Evolutionary conservation across 2,329 filamentous ascomycete genomes (phyloP).

Genomic region (Biscogniauxia marginata): DNA sequence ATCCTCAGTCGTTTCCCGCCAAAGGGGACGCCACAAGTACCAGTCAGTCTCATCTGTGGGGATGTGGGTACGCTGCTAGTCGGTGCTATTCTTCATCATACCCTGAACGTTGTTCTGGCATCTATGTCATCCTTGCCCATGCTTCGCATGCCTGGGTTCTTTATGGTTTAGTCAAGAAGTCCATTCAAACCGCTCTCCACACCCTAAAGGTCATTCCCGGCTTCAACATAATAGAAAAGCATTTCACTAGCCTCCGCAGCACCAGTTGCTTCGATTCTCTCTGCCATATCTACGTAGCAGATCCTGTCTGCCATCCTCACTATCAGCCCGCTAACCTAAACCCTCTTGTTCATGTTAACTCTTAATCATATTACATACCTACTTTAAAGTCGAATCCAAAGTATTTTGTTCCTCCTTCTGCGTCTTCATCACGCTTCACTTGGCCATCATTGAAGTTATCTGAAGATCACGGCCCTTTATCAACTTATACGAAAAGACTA

Average conservation of each 20-base stretch:
- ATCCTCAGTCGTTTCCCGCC: conserved; percentile 19
- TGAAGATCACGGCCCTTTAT: not conserved
- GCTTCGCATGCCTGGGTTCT: conserved; percentile 38
- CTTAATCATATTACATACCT: not conserved
- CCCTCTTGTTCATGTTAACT: not conserved
- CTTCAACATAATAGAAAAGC: conserved; percentile 35
- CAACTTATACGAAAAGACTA: not conserved
- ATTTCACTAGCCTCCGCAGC: conserved; percentile 28
- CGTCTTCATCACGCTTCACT: not conserved
- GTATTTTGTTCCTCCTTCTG: not conserved
- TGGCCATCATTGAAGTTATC: not conserved
- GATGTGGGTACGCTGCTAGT: conserved; percentile 24
- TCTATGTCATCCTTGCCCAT: conserved; percentile 37
- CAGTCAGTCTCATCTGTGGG: conserved; percentile 27
- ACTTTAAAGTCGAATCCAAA: not conserved
- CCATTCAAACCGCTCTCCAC: conserved; percentile 37
- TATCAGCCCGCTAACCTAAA: not conserved
- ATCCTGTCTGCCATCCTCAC: not conserved
- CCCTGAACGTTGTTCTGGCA: conserved; percentile 31
- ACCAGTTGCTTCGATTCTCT: conserved; percentile 22
- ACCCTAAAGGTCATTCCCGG: conserved; percentile 32
- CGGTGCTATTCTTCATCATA: conserved; percentile 20
- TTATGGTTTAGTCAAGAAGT: conserved; percentile 38
- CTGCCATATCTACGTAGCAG: conserved; percentile 6
- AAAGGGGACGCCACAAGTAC: conserved; percentile 27